These are phyloP conservation scores for Metschnikowia proteae DNA, from an alignment of 805 yeast genomes.

Conservation along the genomic window DNA sequence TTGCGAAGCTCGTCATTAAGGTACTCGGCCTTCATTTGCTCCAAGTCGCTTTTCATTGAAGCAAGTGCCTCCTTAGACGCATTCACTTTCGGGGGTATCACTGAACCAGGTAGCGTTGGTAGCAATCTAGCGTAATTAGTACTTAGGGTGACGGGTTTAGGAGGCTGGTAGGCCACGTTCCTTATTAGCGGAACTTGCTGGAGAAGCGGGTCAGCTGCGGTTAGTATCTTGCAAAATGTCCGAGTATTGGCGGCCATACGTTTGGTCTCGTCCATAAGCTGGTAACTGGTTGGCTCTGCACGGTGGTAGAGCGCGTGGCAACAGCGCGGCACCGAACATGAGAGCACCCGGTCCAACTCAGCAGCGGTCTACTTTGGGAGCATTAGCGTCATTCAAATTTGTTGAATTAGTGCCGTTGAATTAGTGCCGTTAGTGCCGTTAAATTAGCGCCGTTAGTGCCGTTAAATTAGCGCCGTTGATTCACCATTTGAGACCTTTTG, in stretches of 20 bases:
- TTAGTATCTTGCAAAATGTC: slow-evolving; percentile 5
- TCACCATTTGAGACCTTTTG: too few relatives aligned
- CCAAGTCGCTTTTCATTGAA: slow-evolving; percentile 27
- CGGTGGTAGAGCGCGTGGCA: background rate
- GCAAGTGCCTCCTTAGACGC: slow-evolving; percentile 23
- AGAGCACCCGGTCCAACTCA: too few relatives aligned
- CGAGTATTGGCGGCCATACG: slow-evolving; percentile 13
- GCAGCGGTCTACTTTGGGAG: too few relatives aligned
- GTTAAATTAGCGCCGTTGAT: too few relatives aligned
- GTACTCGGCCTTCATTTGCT: slow-evolving; percentile 10
- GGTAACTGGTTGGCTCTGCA: background rate
- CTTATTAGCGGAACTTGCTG: slow-evolving; percentile 53
- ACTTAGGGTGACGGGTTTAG: slow-evolving; percentile 53
- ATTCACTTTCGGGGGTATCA: slow-evolving; percentile 37
- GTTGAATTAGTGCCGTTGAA: too few relatives aligned
- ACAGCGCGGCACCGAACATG: background rate
- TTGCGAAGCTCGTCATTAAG: slow-evolving; percentile 10
- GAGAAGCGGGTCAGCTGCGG: slow-evolving; percentile 44
- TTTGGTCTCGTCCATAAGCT: slow-evolving; percentile 19
- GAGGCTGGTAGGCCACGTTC: slow-evolving; percentile 50
- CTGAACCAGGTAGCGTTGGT: slow-evolving; percentile 30
- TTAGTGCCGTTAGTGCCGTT: too few relatives aligned
- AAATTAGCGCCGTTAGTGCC: too few relatives aligned
- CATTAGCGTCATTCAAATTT: too few relatives aligned
- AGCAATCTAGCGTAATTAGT: slow-evolving; percentile 41